A percentile compares a stretch with the other conserved stretches of the same genome.
These are phyloP conservation scores for Rhizopogon vulgaris DNA, from an alignment of 768 basidiomycete species.

Conservation along the genomic window DNA sequence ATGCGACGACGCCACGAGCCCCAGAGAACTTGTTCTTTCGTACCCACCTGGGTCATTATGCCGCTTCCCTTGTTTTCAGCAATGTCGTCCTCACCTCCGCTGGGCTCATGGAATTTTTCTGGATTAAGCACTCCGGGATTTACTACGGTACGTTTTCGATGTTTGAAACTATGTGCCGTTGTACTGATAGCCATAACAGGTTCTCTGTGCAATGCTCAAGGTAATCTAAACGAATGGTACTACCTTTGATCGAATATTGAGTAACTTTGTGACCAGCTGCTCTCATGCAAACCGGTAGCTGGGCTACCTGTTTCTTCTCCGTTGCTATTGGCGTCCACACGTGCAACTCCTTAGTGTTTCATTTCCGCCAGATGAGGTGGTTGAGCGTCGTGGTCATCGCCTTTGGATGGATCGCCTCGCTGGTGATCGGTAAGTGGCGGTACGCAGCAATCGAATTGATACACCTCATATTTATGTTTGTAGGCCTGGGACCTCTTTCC, in stretches of 20 bases:
- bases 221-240: conserved; percentile 26
- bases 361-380: conserved; percentile 43
- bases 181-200: conserved; percentile 26
- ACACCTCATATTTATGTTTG: conserved; percentile 12
- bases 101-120: conserved; percentile 49
- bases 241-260: neutral
- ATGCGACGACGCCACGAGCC: conserved; percentile 21
- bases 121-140: conserved; percentile 40
- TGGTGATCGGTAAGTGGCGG: conserved; percentile 42
- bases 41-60: conserved; percentile 66
- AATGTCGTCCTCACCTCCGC: conserved; percentile 49
- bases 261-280: conserved; percentile 30
- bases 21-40: conserved; percentile 59
- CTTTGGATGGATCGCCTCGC: conserved; percentile 50
- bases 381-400: conserved; percentile 36
- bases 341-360: conserved; percentile 59
- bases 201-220: conserved; percentile 51
- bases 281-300: conserved; percentile 57
- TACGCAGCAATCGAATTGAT: neutral
- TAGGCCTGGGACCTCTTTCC: conserved; percentile 31
- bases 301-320: conserved; percentile 59
- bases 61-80: conserved; percentile 54
- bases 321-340: conserved; percentile 60
- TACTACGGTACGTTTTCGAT: conserved; percentile 34
- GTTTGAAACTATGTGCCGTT: neutral